Evolutionary conservation across 495 filamentous ascomycete species (phyloP).

Genomic region (Astrothelium subdiscretum): DNA sequence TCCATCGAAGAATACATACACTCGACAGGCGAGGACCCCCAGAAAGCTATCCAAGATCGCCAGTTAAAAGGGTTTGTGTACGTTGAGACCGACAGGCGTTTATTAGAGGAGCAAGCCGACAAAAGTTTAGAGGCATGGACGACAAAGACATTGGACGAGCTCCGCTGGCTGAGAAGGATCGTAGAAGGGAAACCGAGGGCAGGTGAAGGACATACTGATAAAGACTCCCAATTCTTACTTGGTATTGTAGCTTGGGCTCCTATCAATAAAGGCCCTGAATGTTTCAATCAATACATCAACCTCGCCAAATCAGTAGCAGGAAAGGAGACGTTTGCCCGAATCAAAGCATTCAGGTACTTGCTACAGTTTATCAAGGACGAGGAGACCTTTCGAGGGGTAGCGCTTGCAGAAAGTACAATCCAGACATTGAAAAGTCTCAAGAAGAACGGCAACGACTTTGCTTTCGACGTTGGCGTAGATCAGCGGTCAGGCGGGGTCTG

Average conservation of each 20-base stretch:
- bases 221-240: slow-evolving; percentile 43
- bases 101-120: slow-evolving; percentile 14
- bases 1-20: slow-evolving; percentile 27
- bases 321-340: slow-evolving; percentile 29
- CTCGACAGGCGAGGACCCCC: neutral
- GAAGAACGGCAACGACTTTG: slow-evolving; percentile 35
- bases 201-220: slow-evolving; percentile 47
- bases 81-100: slow-evolving; percentile 54
- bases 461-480: slow-evolving; percentile 79
- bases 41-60: neutral
- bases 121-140: slow-evolving; percentile 40
- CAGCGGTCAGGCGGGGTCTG: slow-evolving; percentile 51
- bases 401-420: slow-evolving; percentile 49
- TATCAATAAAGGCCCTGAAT: slow-evolving; percentile 41
- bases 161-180: slow-evolving; percentile 54
- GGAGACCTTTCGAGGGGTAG: slow-evolving; percentile 28
- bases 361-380: slow-evolving; percentile 63
- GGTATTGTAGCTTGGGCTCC: slow-evolving; percentile 79
- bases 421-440: slow-evolving; percentile 60
- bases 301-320: slow-evolving; percentile 30
- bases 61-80: slow-evolving; percentile 58
- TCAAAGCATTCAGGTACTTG: slow-evolving; percentile 68
- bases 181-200: slow-evolving; percentile 41
- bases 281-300: slow-evolving; percentile 20
- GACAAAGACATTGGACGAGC: slow-evolving; percentile 54